A percentile compares a stretch with the other conserved stretches of the same genome.
phyloP scores from a whole-genome alignment of 2,329 filamentous ascomycete genomes.

The Aspergillus ruber region DNA sequence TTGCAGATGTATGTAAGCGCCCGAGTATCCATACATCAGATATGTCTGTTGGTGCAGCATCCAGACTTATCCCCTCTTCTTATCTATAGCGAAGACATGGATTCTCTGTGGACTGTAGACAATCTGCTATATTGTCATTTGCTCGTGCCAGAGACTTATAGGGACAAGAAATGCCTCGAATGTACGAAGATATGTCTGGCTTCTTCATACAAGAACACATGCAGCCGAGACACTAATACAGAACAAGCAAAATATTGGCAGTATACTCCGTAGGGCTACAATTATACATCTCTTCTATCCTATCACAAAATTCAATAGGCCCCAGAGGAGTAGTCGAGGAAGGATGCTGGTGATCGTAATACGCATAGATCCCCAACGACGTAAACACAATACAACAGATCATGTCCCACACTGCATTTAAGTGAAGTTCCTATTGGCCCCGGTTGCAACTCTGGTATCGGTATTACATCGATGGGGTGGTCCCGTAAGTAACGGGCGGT shows the following conservation, averaged over 20 bases:
- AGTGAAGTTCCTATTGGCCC: neutral
- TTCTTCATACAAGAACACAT: no score
- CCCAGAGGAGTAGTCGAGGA: neutral
- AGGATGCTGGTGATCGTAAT: neutral
- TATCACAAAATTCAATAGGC: no score
- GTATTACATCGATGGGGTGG: neutral
- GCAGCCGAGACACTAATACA: no score
- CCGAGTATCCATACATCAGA: neutral
- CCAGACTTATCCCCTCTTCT: neutral
- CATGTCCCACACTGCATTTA: neutral
- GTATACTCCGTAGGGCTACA: neutral
- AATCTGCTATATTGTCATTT: neutral
- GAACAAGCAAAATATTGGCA: no score
- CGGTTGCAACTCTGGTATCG: neutral
- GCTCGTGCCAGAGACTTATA: no score
- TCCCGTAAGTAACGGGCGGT: neutral
- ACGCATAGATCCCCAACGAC: neutral
- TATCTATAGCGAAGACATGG: neutral
- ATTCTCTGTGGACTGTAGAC: no score
- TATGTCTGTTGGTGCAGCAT: constrained; percentile 5
- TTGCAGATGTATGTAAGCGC: neutral
- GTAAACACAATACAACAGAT: neutral
- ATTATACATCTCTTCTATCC: neutral
- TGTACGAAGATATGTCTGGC: no score
- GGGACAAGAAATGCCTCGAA: no score